A percentile compares a stretch with the other conserved stretches of the same genome.
These are phyloP conservation scores for Vigna nakashimae DNA, from an alignment of 306 rosid genomes.

Conservation along the genomic window DNA sequence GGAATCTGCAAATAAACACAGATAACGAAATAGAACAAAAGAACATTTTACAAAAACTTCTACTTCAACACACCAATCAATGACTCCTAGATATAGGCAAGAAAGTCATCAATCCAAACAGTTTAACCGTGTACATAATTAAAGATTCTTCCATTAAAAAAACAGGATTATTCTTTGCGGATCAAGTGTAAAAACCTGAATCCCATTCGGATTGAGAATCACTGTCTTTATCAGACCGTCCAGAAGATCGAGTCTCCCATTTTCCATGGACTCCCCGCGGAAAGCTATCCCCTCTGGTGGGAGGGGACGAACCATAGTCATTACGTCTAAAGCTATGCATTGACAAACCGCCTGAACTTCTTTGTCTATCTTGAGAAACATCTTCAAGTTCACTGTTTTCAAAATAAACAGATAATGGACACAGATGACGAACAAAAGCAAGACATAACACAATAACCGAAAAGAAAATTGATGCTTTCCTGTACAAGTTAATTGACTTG, in stretches of 20 bases:
- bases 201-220: slow-evolving; percentile 88
- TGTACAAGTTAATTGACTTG: not conserved
- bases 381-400: slow-evolving; percentile 82
- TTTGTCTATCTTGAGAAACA: slow-evolving; percentile 68
- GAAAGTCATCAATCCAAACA: slow-evolving; percentile 24
- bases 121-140: slow-evolving; percentile 18
- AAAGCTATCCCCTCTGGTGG: slow-evolving; percentile 74
- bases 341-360: slow-evolving; percentile 70
- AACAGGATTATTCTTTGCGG: not conserved
- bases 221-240: slow-evolving; percentile 74
- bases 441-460: slow-evolving; percentile 22
- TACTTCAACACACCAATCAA: slow-evolving; percentile 37
- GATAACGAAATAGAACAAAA: slow-evolving; percentile 37
- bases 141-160: not conserved
- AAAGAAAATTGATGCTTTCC: slow-evolving; percentile 18
- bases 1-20: slow-evolving; percentile 64
- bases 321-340: slow-evolving; percentile 62
- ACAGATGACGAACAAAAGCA: slow-evolving; percentile 36
- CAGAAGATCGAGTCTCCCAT: slow-evolving; percentile 88
- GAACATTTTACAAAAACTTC: slow-evolving; percentile 31
- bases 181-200: slow-evolving; percentile 68
- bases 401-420: not conserved
- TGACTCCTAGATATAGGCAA: slow-evolving; percentile 1
- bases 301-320: slow-evolving; percentile 89
- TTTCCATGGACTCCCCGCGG: slow-evolving; percentile 78